Evolutionary conservation across 257 asterid genomes (phyloP).

Genomic region (Agastache rugosa): DNA sequence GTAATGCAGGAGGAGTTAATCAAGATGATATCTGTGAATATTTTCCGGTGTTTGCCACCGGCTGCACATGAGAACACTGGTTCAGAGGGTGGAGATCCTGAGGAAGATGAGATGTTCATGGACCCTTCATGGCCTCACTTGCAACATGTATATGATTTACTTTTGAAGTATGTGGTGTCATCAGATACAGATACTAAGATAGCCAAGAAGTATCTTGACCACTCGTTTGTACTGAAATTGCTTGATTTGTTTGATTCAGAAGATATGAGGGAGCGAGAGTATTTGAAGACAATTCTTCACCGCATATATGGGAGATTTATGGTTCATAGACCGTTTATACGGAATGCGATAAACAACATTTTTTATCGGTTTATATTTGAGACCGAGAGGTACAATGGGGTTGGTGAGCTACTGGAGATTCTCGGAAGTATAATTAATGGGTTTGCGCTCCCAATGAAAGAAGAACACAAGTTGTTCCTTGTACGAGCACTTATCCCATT

Average conservation of each 20-base stretch:
- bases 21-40: slow-evolving; percentile 72
- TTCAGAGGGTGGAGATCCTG: slow-evolving; percentile 64
- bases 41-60: slow-evolving; percentile 87
- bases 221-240: slow-evolving; percentile 76
- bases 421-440: slow-evolving; percentile 91
- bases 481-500: slow-evolving; percentile 79
- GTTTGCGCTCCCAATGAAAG: slow-evolving; percentile 92
- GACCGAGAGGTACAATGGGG: slow-evolving; percentile 79
- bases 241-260: slow-evolving; percentile 87
- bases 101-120: slow-evolving; percentile 84
- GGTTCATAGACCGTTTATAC: slow-evolving; percentile 90
- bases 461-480: slow-evolving; percentile 88
- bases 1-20: slow-evolving; percentile 87
- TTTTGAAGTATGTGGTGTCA: slow-evolving; percentile 69
- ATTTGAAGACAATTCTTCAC: slow-evolving; percentile 87
- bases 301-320: slow-evolving; percentile 90
- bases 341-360: slow-evolving; percentile 82
- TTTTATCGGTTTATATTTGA: slow-evolving; percentile 81
- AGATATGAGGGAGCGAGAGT: slow-evolving; percentile 89
- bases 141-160: slow-evolving; percentile 80
- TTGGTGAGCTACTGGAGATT: slow-evolving; percentile 83
- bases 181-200: slow-evolving; percentile 76
- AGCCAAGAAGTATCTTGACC: slow-evolving; percentile 84
- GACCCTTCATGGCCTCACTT: slow-evolving; percentile 91
- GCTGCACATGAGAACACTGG: slow-evolving; percentile 68